phyloP scores from a whole-genome alignment of 2,329 filamentous ascomycete species.

The Pseudogymnoascus sp. region DNA sequence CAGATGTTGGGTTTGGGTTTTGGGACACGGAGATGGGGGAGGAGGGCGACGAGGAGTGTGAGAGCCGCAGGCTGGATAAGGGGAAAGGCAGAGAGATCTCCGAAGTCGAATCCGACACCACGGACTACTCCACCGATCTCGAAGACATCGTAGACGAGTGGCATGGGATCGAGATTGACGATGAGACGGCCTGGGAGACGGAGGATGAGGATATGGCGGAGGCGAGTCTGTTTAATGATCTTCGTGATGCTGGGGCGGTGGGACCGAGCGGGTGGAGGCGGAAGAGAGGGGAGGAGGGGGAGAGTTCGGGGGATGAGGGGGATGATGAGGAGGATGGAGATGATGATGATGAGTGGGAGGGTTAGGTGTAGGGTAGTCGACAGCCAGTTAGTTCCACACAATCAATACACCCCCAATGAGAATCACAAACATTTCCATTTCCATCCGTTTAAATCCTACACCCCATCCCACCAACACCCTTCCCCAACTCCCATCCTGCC shows the following conservation, averaged over 20 bases:
- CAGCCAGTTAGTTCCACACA: background rate
- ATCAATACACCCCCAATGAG: background rate
- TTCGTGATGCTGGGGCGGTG: background rate
- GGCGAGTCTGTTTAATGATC: background rate
- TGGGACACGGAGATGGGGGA: background rate
- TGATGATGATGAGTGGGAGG: background rate
- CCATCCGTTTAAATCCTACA: background rate
- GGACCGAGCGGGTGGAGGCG: background rate
- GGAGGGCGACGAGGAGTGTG: background rate
- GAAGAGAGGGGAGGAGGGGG: background rate
- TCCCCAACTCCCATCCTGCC: background rate
- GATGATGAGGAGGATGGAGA: background rate
- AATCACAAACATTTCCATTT: background rate
- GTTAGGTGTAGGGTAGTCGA: background rate
- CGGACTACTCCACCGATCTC: background rate
- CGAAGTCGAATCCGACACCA: background rate
- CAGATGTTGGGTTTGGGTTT: background rate
- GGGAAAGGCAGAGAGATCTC: background rate
- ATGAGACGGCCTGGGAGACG: background rate
- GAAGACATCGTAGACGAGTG: background rate
- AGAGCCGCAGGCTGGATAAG: background rate
- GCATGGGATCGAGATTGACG: background rate
- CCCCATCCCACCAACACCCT: background rate
- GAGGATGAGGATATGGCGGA: slow-evolving; percentile 7
- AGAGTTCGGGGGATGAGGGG: background rate